Percentiles rank a stretch among this genome's conserved stretches.
Evolutionary conservation across 345 rosid species (phyloP).

Genomic region (Eucalyptus caleyi): DNA sequence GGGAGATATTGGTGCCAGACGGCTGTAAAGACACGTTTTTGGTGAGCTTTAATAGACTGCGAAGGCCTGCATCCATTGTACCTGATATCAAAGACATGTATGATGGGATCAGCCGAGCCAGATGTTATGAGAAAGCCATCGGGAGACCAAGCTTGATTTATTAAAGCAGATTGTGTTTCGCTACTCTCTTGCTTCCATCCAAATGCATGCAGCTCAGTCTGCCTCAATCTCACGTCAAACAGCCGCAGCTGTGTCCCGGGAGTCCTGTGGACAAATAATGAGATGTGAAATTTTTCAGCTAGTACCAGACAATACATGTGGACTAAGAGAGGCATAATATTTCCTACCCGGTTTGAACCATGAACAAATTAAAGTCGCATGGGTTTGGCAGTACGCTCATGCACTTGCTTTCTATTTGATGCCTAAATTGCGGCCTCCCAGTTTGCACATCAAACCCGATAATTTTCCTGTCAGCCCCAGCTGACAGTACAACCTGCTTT

Average conservation of each 20-base stretch:
- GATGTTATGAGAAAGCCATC: slow-evolving; percentile 74
- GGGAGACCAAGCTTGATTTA: slow-evolving; percentile 91
- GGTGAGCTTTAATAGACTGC: slow-evolving; percentile 80
- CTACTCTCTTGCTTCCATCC: slow-evolving; percentile 98
- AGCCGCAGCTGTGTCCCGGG: slow-evolving; percentile 73
- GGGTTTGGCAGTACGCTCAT: slow-evolving; percentile 94
- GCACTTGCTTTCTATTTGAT: slow-evolving; percentile 87
- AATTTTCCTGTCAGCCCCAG: slow-evolving; percentile 80
- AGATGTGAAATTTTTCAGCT: background rate
- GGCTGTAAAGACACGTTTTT: slow-evolving; percentile 81
- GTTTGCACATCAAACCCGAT: slow-evolving; percentile 61
- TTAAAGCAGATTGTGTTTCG: slow-evolving; percentile 84
- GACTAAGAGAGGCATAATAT: background rate
- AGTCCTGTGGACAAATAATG: slow-evolving; percentile 29
- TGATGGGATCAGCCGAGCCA: slow-evolving; percentile 88
- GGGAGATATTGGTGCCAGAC: slow-evolving; percentile 69
- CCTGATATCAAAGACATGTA: slow-evolving; percentile 86
- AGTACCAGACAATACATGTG: background rate
- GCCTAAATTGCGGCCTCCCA: slow-evolving; percentile 64
- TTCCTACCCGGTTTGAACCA: slow-evolving; percentile 93
- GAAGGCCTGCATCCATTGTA: slow-evolving; percentile 64
- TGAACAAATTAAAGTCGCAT: slow-evolving; percentile 81
- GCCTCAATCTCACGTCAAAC: slow-evolving; percentile 70
- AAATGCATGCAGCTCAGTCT: slow-evolving; percentile 70
- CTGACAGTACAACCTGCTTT: slow-evolving; percentile 67